Evolutionary conservation across 2,329 filamentous ascomycete genomes (phyloP).

Genomic region (Talaromyces funiculosus): DNA sequence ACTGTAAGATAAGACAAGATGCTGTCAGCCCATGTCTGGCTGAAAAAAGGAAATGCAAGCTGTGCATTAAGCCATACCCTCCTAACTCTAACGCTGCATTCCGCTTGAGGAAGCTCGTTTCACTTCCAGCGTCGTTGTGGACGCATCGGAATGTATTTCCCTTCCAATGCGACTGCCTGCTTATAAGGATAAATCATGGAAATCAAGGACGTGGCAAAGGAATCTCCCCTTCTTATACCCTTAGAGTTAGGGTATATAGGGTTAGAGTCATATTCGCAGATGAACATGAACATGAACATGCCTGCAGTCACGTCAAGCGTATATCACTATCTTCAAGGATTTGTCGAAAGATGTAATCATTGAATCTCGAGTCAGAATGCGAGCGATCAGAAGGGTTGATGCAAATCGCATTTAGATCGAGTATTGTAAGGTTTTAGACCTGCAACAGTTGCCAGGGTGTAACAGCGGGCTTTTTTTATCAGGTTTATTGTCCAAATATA

Average conservation of each 20-base stretch:
- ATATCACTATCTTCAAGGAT: too few species aligned
- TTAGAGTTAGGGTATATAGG: not conserved
- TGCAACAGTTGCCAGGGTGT: not conserved
- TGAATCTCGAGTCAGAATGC: not conserved
- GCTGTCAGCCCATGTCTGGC: not conserved
- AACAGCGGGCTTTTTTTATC: not conserved
- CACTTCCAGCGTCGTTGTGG: not conserved
- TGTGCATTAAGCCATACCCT: too few species aligned
- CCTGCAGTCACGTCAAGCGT: too few species aligned
- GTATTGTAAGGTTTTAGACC: not conserved
- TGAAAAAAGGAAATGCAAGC: not conserved
- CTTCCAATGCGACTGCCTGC: not conserved
- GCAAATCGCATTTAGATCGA: not conserved
- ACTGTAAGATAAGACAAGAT: not conserved
- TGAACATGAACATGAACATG: too few species aligned
- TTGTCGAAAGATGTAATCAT: not conserved
- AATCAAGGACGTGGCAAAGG: not conserved
- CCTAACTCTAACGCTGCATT: not conserved
- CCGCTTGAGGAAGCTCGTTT: not conserved
- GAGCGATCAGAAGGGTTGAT: not conserved
- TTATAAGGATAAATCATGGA: not conserved
- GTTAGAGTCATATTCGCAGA: not conserved
- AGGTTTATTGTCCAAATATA: not conserved
- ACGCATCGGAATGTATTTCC: not conserved
- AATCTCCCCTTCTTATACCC: too few species aligned